A percentile compares a stretch with the other conserved stretches of the same genome.
Conservation (phyloP, 164 flowering plant genomes). For the Vitis labrusca region DNA sequence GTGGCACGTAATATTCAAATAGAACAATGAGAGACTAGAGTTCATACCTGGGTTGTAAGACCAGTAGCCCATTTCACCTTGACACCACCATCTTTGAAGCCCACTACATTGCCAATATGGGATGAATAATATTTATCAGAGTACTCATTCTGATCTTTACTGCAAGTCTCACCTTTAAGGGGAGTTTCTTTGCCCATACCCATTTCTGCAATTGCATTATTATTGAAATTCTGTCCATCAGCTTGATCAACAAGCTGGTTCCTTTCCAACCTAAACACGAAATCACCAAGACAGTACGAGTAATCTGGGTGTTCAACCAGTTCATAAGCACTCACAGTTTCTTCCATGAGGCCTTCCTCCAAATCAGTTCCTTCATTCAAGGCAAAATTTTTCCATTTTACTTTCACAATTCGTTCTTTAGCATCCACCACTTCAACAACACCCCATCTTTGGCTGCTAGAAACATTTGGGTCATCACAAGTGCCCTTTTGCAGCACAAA, state of each 20-base stretch:
- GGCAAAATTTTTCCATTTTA: slow-evolving; percentile 49
- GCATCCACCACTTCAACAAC: slow-evolving; percentile 65
- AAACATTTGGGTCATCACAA: slow-evolving; percentile 39
- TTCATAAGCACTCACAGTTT: slow-evolving; percentile 83
- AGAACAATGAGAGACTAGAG: slow-evolving; percentile 6
- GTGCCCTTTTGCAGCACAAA: slow-evolving; percentile 62
- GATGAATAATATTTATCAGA: slow-evolving; percentile 31
- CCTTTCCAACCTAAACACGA: slow-evolving; percentile 48
- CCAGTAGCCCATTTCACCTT: slow-evolving; percentile 91
- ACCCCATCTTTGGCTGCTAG: slow-evolving; percentile 54
- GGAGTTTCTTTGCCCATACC: slow-evolving; percentile 11
- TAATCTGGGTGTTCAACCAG: slow-evolving; percentile 84
- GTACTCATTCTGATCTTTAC: slow-evolving; percentile 14
- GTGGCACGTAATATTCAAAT: not conserved
- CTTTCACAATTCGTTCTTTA: slow-evolving; percentile 71
- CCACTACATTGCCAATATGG: slow-evolving; percentile 64
- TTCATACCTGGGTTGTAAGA: slow-evolving; percentile 56
- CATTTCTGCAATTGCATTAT: slow-evolving; percentile 5
- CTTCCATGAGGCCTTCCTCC: slow-evolving; percentile 32
- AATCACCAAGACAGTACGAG: slow-evolving; percentile 65
- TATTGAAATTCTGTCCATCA: slow-evolving; percentile 13
- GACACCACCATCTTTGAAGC: slow-evolving; percentile 56
- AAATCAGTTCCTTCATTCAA: slow-evolving; percentile 9
- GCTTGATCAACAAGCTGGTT: slow-evolving; percentile 17
- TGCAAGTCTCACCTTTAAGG: slow-evolving; percentile 11